Base-by-base conservation (phyloP, 2,329 filamentous ascomycete species). In the Pyrenochaeta sp. region DNA sequence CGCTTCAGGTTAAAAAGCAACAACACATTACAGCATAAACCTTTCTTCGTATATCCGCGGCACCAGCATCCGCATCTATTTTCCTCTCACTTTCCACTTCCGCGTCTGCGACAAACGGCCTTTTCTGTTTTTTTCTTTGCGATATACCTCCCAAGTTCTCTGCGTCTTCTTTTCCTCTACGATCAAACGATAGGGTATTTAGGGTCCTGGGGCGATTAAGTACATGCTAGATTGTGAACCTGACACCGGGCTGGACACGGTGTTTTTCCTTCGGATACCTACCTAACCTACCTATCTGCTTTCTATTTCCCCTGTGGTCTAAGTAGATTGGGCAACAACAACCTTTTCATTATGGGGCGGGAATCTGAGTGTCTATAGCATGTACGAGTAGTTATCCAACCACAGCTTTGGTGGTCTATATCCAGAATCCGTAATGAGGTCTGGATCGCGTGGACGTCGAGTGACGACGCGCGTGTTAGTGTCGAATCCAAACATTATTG, bases 141-240 rank as follows among this genome's bases (percentile, higher is more conserved):
- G 60, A 68, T 68, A 69, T 69, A 69, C 67, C 65, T 67, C 50
- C 44, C 48, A 44, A 28, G 23, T 46, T 44, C n/a, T n/a, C 39
- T 41, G 17, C 27, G 35, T 39, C 19, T 41, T 48, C 24, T 34
- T 48, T 49, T 36, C 44, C 44, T 46, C 53, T 41, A 52, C 48
- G 47, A 52, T 55, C 42, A 44, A n/a, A n/a, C n/a, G n/a, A n/a
- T n/a, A n/a, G n/a, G n/a, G n/a, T n/a, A 45, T 26, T 50, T 48
- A 52, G 42, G 51, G 45, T 41, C 36, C 29, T 41, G 40, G 24
- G 24, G 24, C 34, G 40, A 27, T 36, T 18, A 26, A 17, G 36
- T 41, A 35, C 11, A 41, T 35, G 46, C 35, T 62, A 55, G 56
- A 61, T 32, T 53, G 57, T 37, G 45, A n/a, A 53, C 58, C 58